Base-by-base conservation (phyloP, 23 red algal genomes). In the Pyropia haitanensis region DNA sequence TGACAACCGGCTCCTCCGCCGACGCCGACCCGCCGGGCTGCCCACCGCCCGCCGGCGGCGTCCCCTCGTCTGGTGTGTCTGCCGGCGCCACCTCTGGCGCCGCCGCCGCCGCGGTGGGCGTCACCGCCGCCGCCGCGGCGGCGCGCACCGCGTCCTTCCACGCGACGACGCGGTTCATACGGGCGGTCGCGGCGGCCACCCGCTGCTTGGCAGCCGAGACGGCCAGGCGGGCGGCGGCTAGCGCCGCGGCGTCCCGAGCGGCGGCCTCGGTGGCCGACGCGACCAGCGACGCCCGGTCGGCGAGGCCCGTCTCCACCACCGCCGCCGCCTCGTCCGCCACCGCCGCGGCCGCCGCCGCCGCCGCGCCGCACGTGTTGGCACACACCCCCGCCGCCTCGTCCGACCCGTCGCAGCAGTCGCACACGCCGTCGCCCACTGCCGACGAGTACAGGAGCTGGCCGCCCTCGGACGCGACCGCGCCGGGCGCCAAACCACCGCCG, bases 341-440 rank as follows among this genome's bases (percentile, higher is more conserved):
- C 49, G 57, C 54, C 26, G 39, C 24, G 31, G 49, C 49, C 28
- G 34, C 73, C 51, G 9, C 49, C 12, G 77, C 63, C 1, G 33
- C 60, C 13, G 53, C 62, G 8, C 19, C 19, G 54, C 91, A 96
- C 10, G 58, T 70, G 32, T 90, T 81, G 8, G 65, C 26, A 67
- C 92, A 96, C 9, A 52, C 34, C 6, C 75, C 72, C 3, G 60
- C 16, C 27, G 55, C 68, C 54, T 96, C 92, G 63, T 96, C 92
- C 22, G 84, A 89, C 23, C 92, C 92, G 71, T 96, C 92, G 51
- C 92, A 96, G 54, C 92, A 96, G 33, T 96, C 92, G 51, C 92
- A 96, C 14, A 71, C 46, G 4, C 85, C 84, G 61, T 96, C 92
- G 67, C 79, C 68, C 10, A 96, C 84, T 32, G 65, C 74, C 18